phyloP scores from a whole-genome alignment of 2,329 filamentous ascomycete genomes.

The Diaporthe sp. region DNA sequence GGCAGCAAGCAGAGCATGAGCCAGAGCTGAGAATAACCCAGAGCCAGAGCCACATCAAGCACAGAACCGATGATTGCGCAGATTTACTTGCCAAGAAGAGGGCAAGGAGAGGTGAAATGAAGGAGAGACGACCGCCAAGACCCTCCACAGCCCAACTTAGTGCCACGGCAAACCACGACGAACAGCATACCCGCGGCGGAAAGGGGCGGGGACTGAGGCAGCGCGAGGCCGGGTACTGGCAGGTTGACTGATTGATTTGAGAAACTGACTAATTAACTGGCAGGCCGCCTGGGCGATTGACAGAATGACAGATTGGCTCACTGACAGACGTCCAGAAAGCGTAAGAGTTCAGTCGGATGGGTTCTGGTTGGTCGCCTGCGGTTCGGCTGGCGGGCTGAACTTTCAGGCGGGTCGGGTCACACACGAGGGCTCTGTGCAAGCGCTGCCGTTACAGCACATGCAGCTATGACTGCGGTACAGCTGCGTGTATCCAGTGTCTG shows the following conservation, averaged over 20 bases:
- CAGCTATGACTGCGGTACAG: slow-evolving; percentile 9
- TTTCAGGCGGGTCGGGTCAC: slow-evolving; percentile 25
- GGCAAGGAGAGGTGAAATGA: slow-evolving; percentile 12
- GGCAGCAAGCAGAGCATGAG: background rate
- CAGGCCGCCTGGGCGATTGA: background rate
- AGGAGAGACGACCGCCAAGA: slow-evolving; percentile 26
- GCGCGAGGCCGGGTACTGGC: background rate
- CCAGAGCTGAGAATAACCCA: background rate
- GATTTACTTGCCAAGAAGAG: slow-evolving; percentile 12
- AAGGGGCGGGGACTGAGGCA: slow-evolving; percentile 1
- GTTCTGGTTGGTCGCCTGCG: slow-evolving; percentile 24
- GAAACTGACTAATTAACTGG: background rate
- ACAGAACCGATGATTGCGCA: background rate
- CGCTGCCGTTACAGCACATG: slow-evolving; percentile 18
- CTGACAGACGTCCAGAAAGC: background rate
- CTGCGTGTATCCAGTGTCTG: background rate
- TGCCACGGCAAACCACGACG: background rate
- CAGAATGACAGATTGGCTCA: background rate
- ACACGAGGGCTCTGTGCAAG: slow-evolving; percentile 18
- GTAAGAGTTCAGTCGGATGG: background rate
- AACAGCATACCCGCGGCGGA: background rate
- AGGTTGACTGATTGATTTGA: slow-evolving; percentile 12
- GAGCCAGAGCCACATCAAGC: background rate
- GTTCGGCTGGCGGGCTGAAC: slow-evolving; percentile 20
- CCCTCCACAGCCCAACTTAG: slow-evolving; percentile 4